Conservation (phyloP, 1,284 basidiomycete genomes). For the Apiotrichum veenhuisii region DNA sequence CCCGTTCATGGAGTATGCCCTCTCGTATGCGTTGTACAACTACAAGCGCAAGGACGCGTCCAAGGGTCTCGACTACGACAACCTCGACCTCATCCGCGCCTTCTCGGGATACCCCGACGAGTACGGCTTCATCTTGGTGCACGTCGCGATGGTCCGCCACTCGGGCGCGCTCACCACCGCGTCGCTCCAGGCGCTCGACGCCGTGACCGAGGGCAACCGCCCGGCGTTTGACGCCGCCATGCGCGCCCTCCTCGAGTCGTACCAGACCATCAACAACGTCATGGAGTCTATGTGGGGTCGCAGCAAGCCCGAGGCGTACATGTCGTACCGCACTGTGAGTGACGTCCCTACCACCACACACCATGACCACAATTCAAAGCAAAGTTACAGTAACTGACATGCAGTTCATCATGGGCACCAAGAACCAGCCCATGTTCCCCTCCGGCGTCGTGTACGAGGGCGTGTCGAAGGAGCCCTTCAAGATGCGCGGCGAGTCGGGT, state of each 20-base stretch:
- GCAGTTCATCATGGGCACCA: constrained; percentile 15
- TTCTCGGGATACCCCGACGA: constrained; percentile 22
- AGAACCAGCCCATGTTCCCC: constrained; percentile 22
- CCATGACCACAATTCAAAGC: no score
- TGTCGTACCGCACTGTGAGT: constrained; percentile 11
- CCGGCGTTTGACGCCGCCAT: constrained; percentile 15
- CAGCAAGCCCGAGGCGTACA: constrained; percentile 21
- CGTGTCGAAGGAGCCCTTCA: constrained; percentile 20
- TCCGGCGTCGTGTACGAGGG: constrained; percentile 22
- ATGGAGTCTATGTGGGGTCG: constrained; percentile 26
- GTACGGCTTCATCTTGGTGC: constrained; percentile 22
- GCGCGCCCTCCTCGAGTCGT: constrained; percentile 10
- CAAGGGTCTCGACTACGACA: constrained; percentile 17
- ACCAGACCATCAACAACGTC: constrained; percentile 18
- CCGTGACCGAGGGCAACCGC: constrained; percentile 13
- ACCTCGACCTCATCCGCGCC: constrained; percentile 21
- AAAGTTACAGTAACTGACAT: not conserved
- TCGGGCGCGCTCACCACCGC: constrained; percentile 14
- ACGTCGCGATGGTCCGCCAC: constrained; percentile 23
- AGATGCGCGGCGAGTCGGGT: constrained; percentile 22
- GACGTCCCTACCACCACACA: not conserved
- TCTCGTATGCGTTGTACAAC: constrained; percentile 24
- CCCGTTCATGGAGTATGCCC: constrained; percentile 24
- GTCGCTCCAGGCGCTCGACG: constrained; percentile 13
- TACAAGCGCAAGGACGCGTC: constrained; percentile 16